Evolutionary conservation across 495 filamentous ascomycete species (phyloP).

Genomic region (Aspergillus incahuasiensis): DNA sequence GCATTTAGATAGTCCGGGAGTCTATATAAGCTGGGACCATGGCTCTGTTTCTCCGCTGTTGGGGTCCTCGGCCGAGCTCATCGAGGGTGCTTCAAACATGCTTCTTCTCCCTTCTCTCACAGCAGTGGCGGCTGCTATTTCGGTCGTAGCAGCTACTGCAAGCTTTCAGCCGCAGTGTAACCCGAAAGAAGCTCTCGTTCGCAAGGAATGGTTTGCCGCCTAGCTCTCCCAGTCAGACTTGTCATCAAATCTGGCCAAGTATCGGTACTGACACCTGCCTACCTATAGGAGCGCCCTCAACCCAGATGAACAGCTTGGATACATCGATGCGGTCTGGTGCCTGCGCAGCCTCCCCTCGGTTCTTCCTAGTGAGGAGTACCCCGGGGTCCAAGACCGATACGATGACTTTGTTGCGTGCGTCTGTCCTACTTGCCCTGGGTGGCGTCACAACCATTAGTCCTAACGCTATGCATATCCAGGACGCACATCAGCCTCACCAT

Average conservation of each 20-base stretch:
- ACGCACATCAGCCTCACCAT: slow-evolving; percentile 62
- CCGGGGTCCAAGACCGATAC: slow-evolving; percentile 51
- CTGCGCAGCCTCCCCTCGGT: slow-evolving; percentile 48
- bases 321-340: slow-evolving; percentile 62
- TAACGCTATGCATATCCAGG: background rate
- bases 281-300: background rate
- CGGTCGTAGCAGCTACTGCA: background rate
- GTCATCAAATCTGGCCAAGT: no score
- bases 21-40: background rate
- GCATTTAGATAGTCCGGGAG: no score
- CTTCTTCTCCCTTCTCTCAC: background rate
- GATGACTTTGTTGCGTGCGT: slow-evolving; percentile 62
- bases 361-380: slow-evolving; percentile 36
- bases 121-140: slow-evolving; percentile 1
- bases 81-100: background rate
- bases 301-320: slow-evolving; percentile 24
- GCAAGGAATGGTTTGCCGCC: slow-evolving; percentile 6
- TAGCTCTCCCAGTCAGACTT: no score
- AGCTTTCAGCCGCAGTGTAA: background rate
- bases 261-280: background rate
- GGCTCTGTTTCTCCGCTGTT: background rate
- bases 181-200: background rate
- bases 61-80: background rate
- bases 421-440: no score
- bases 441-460: no score